phyloP scores from a whole-genome alignment of 768 basidiomycete species.

The Lactarius pseudohatsudake region DNA sequence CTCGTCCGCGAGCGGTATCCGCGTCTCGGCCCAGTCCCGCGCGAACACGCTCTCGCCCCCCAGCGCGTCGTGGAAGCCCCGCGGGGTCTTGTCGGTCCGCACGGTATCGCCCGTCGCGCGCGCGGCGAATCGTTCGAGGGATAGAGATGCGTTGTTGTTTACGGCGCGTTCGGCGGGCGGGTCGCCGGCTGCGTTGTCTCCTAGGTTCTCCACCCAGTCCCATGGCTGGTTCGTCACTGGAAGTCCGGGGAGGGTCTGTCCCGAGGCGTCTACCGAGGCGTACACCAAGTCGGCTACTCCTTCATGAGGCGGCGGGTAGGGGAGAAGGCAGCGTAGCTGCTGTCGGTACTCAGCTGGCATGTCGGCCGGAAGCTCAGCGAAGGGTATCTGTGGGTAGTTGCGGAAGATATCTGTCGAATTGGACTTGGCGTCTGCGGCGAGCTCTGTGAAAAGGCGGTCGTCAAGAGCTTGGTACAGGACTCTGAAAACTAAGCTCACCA shows the following conservation, averaged over 20 bases:
- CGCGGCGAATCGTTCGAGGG: conserved; percentile 70
- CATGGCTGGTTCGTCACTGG: conserved; percentile 74
- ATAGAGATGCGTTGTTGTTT: conserved; percentile 63
- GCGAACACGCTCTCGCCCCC: conserved; percentile 63
- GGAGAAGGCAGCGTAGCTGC: conserved; percentile 59
- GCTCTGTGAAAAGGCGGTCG: conserved; percentile 45
- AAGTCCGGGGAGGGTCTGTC: conserved; percentile 47
- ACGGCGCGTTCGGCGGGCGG: conserved; percentile 45
- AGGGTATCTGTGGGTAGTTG: conserved; percentile 55
- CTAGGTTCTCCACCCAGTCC: conserved; percentile 84
- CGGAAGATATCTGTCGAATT: conserved; percentile 60
- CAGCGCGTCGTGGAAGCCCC: conserved; percentile 64
- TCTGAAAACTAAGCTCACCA: conserved; percentile 44
- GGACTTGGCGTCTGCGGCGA: conserved; percentile 57
- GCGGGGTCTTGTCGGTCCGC: conserved; percentile 36
- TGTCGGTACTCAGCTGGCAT: conserved; percentile 56
- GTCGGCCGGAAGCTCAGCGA: conserved; percentile 53
- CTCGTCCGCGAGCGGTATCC: conserved; percentile 44
- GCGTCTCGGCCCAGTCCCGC: conserved; percentile 77
- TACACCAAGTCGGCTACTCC: conserved; percentile 58
- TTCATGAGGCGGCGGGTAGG: conserved; percentile 49
- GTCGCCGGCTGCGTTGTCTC: conserved; percentile 50
- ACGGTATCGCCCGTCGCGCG: conserved; percentile 57
- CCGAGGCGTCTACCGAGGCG: conserved; percentile 54
- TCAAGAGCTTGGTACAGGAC: background rate